Percentiles rank a stretch among this genome's conserved stretches.
Evolutionary conservation across 1,139 yeast species (phyloP).

Genomic region (Geotrichum reessii): DNA sequence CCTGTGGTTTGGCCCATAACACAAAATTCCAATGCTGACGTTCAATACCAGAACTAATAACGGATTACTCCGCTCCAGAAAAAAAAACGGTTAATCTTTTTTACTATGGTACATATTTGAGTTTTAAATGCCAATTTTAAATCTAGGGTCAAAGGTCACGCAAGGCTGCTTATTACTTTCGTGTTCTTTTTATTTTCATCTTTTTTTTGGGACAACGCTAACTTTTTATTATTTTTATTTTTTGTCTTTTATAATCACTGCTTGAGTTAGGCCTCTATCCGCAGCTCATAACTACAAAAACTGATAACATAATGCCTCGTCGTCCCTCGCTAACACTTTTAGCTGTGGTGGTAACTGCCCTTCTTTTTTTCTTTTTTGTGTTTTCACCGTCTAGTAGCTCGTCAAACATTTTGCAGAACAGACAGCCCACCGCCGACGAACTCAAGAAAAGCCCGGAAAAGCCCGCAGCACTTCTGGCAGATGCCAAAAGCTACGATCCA

Average conservation of each 20-base stretch:
- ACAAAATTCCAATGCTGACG: not conserved
- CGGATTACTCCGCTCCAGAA: not conserved
- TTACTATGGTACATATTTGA: too few species aligned
- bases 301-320: constrained; percentile 21
- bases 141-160: not conserved
- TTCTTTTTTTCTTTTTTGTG: constrained; percentile 25
- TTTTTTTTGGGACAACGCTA: not conserved
- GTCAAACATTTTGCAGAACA: constrained; percentile 10
- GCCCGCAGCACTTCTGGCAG: constrained; percentile 14
- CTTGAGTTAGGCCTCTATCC: not conserved
- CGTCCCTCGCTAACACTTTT: constrained; percentile 27
- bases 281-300: not conserved
- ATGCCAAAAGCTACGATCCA: constrained; percentile 22
- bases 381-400: constrained; percentile 18
- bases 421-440: constrained; percentile 15
- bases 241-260: not conserved
- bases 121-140: not conserved
- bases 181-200: not conserved
- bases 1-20: not conserved
- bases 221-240: not conserved
- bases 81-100: not conserved
- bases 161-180: not conserved
- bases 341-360: constrained; percentile 23
- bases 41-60: not conserved
- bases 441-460: not conserved